phyloP scores from a whole-genome alignment of 1,284 basidiomycete genomes.

The Trichosporon coremiiforme region DNA sequence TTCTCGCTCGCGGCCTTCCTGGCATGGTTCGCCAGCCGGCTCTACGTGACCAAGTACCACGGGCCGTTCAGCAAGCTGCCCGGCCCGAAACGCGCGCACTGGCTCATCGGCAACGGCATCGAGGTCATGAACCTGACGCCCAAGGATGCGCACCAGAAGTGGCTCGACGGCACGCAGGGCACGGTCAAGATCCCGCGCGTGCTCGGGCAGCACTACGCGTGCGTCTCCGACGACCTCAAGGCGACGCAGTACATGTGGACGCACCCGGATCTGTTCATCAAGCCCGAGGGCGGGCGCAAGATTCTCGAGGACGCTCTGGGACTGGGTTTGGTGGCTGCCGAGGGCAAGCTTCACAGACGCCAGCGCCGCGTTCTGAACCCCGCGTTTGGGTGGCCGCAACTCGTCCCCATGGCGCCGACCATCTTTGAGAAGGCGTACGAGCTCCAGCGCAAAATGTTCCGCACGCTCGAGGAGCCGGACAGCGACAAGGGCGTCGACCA shows the following conservation, averaged over 20 bases:
- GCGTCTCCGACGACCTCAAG: conserved; percentile 64
- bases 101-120: conserved; percentile 5
- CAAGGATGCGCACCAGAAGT: conserved; percentile 3
- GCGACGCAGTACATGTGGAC: conserved; percentile 66
- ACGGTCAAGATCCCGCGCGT: not conserved
- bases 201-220: conserved; percentile 4
- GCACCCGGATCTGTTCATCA: conserved; percentile 66
- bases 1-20: not conserved
- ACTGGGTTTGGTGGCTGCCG: conserved; percentile 48
- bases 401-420: conserved; percentile 57
- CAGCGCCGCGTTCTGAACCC: conserved; percentile 59
- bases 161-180: conserved; percentile 7
- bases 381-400: conserved; percentile 55
- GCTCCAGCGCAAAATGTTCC: conserved; percentile 61
- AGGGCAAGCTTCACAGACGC: conserved; percentile 61
- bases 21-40: not conserved
- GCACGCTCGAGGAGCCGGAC: conserved; percentile 62
- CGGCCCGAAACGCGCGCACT: conserved; percentile 5
- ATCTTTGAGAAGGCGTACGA: conserved; percentile 66
- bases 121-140: conserved; percentile 11
- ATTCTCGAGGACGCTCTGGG: conserved; percentile 58
- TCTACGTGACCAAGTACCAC: not conserved
- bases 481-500: conserved; percentile 24
- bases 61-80: conserved; percentile 4
- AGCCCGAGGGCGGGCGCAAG: conserved; percentile 65